Conservation (phyloP, 352 stramenopile genomes). For the Pythium plurisporium region DNA sequence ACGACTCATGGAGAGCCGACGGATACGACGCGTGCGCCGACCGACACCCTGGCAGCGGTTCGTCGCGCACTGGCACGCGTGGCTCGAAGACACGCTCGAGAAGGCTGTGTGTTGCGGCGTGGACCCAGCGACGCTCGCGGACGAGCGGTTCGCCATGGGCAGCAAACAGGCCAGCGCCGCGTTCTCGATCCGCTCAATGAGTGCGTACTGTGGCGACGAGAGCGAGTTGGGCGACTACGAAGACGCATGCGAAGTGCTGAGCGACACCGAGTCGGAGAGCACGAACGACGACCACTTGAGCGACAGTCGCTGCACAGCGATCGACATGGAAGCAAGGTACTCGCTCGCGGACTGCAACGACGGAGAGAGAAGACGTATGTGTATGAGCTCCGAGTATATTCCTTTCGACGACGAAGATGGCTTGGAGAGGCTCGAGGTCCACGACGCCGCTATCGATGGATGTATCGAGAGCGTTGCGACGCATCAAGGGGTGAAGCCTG, state of each 20-base stretch:
- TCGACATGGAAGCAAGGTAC: slow-evolving; percentile 13
- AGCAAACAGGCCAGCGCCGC: slow-evolving; percentile 11
- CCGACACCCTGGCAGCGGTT: slow-evolving; percentile 15
- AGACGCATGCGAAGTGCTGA: not conserved
- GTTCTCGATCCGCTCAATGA: slow-evolving; percentile 21
- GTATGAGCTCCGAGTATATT: slow-evolving; percentile 18
- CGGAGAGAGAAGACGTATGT: not conserved
- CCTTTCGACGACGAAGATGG: slow-evolving; percentile 23
- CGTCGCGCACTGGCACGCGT: slow-evolving; percentile 14
- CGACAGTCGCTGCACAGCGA: not conserved
- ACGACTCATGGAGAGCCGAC: slow-evolving; percentile 5
- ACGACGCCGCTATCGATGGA: too few species aligned
- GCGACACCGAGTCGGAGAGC: slow-evolving; percentile 25
- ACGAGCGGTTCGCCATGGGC: slow-evolving; percentile 7
- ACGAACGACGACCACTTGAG: slow-evolving; percentile 3
- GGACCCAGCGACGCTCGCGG: slow-evolving; percentile 1
- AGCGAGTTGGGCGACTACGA: slow-evolving; percentile 10
- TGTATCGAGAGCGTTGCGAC: too few species aligned
- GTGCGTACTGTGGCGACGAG: slow-evolving; percentile 2
- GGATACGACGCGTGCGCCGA: slow-evolving; percentile 8
- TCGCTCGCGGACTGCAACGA: slow-evolving; percentile 8
- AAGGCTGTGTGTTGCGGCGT: slow-evolving; percentile 20
- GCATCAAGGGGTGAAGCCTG: too few species aligned
- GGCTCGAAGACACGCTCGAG: slow-evolving; percentile 21
- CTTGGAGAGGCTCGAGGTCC: too few species aligned